These are phyloP conservation scores for Yarrowia deformans DNA, from an alignment of 805 yeast species.

Conservation along the genomic window DNA sequence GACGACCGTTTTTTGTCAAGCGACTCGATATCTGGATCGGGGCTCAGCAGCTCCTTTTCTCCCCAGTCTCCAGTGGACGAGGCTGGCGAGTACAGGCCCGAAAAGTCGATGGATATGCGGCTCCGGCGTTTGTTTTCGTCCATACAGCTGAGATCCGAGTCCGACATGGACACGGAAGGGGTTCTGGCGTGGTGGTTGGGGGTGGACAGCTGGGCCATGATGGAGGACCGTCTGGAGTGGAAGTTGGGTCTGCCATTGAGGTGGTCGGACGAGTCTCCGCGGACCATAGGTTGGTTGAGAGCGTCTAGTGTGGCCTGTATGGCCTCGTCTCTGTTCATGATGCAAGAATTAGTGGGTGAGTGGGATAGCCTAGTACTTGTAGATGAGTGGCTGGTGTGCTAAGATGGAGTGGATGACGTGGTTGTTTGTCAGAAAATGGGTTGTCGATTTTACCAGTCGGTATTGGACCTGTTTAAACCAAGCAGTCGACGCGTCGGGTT, in stretches of 20 bases:
- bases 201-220: conserved; percentile 36
- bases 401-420: neutral
- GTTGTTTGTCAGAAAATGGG: neutral
- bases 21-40: conserved; percentile 30
- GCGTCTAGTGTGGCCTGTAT: conserved; percentile 35
- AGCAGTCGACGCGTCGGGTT: neutral
- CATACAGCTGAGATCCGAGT: conserved; percentile 34
- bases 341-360: neutral
- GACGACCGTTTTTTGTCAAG: conserved; percentile 29
- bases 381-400: neutral
- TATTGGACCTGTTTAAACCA: too few species aligned
- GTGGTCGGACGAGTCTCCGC: conserved; percentile 15
- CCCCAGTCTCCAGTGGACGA: conserved; percentile 33
- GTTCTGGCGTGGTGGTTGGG: conserved; percentile 29
- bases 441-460: neutral
- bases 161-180: conserved; percentile 29
- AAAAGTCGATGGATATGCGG: conserved; percentile 36
- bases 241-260: conserved; percentile 1
- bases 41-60: conserved; percentile 31
- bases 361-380: too few species aligned
- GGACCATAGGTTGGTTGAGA: conserved; percentile 33
- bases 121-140: conserved; percentile 30
- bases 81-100: conserved; percentile 37
- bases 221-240: conserved; percentile 25
- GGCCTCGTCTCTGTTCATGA: conserved; percentile 37